Conservation (phyloP, 228 moss, liverwort and hornwort species). For the Sphagnum fallax region DNA sequence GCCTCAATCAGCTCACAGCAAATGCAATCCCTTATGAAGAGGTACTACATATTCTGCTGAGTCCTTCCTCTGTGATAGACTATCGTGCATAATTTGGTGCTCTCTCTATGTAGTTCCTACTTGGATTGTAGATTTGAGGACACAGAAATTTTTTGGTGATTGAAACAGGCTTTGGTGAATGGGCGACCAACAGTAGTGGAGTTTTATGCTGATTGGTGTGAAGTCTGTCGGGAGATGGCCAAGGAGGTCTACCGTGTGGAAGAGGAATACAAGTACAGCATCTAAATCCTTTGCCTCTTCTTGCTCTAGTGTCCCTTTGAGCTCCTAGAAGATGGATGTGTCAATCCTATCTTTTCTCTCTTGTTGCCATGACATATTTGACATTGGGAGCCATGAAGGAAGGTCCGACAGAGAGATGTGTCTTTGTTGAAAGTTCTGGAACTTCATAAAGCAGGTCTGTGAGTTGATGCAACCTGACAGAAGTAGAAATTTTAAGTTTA, state of each 20-base stretch:
- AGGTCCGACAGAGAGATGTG: no score
- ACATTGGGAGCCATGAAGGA: not conserved
- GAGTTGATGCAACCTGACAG: no score
- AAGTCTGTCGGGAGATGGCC: constrained; percentile 94
- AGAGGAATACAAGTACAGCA: constrained; percentile 80
- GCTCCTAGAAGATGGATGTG: not conserved
- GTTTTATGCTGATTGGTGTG: constrained; percentile 99
- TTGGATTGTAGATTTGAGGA: not conserved
- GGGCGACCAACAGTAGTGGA: constrained; percentile 92
- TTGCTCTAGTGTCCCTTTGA: not conserved
- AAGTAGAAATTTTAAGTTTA: no score
- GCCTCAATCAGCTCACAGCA: constrained; percentile 69
- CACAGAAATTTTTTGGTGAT: not conserved
- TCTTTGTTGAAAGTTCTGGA: no score
- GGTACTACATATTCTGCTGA: constrained; percentile 16
- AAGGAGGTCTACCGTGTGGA: constrained; percentile 85
- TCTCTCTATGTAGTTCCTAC: not conserved
- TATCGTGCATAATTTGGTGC: not conserved
- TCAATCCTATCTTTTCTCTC: not conserved
- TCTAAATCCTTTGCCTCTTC: not conserved
- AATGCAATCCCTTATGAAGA: constrained; percentile 78
- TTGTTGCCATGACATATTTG: not conserved
- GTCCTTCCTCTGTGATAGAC: not conserved
- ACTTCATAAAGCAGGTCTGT: no score
- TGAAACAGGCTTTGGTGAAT: constrained; percentile 66